Evolutionary conservation across 257 asterid genomes (phyloP).

Genomic region (Nicotiana obtusifolia): DNA sequence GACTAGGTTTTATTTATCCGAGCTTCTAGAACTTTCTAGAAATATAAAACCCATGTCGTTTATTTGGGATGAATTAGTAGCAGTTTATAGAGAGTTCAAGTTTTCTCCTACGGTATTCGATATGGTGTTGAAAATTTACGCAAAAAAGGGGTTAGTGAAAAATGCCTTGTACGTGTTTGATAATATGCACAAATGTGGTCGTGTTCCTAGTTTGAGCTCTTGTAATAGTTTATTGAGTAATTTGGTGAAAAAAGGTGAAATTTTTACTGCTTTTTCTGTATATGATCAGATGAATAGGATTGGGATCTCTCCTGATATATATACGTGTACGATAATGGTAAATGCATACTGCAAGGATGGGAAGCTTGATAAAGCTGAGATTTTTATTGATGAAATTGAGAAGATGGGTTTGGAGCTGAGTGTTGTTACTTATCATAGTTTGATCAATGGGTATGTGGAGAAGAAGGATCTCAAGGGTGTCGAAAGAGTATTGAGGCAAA

Average conservation of each 20-base stretch:
- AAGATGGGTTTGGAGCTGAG: constrained; percentile 49
- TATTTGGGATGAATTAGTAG: constrained; percentile 45
- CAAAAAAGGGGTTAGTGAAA: constrained; percentile 54
- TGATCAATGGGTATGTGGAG: constrained; percentile 76
- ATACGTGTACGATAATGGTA: constrained; percentile 68
- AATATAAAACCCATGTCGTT: constrained; percentile 21
- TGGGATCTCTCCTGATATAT: constrained; percentile 70
- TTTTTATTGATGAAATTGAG: constrained; percentile 60
- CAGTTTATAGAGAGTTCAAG: constrained; percentile 48
- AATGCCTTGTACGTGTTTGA: constrained; percentile 80
- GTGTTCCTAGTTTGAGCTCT: constrained; percentile 63
- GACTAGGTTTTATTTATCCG: constrained; percentile 40
- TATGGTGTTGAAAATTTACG: constrained; percentile 51
- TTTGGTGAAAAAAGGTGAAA: constrained; percentile 48
- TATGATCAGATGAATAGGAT: constrained; percentile 65
- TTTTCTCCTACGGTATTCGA: constrained; percentile 77
- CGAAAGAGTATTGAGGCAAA: constrained; percentile 47
- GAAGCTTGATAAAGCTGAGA: constrained; percentile 45
- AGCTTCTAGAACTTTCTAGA: constrained; percentile 44
- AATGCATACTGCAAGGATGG: constrained; percentile 78
- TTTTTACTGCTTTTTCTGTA: constrained; percentile 43
- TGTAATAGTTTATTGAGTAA: constrained; percentile 77
- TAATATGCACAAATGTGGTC: constrained; percentile 69
- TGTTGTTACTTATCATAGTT: constrained; percentile 62
- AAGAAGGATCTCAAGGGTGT: constrained; percentile 54